Evolutionary conservation across 306 rosid genomes (phyloP).

Genomic region (Styphnolobium japonicum): DNA sequence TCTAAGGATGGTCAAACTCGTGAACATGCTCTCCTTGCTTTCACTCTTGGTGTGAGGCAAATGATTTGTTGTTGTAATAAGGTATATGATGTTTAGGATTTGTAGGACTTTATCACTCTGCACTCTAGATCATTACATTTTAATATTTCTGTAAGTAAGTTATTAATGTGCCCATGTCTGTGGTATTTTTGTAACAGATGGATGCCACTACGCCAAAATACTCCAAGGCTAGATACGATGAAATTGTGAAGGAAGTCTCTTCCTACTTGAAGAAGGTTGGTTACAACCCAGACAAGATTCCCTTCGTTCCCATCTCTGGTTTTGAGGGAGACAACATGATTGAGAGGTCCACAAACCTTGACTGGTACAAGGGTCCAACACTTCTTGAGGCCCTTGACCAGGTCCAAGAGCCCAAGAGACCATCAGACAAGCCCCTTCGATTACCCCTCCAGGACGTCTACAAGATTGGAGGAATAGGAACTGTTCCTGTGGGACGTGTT

Average conservation of each 20-base stretch:
- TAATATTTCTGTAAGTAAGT: too few species aligned
- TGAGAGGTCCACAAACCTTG: slow-evolving; percentile 86
- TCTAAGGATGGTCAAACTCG: slow-evolving; percentile 98
- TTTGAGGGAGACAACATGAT: slow-evolving; percentile 96
- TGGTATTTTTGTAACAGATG: slow-evolving; percentile 46
- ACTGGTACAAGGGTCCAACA: slow-evolving; percentile 98
- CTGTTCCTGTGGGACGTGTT: slow-evolving; percentile 95
- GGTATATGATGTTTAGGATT: slow-evolving; percentile 25
- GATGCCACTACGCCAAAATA: slow-evolving; percentile 91
- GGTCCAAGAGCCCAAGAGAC: slow-evolving; percentile 81
- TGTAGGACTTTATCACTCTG: not conserved
- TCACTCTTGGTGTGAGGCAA: slow-evolving; percentile 91
- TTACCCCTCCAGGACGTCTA: slow-evolving; percentile 95
- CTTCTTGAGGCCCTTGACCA: slow-evolving; percentile 86
- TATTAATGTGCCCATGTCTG: not conserved
- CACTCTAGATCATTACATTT: too few species aligned
- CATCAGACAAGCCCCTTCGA: slow-evolving; percentile 85
- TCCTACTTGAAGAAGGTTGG: slow-evolving; percentile 93
- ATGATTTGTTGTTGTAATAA: slow-evolving; percentile 96
- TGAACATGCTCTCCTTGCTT: slow-evolving; percentile 91
- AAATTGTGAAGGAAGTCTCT: slow-evolving; percentile 90
- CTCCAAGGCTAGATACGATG: slow-evolving; percentile 86
- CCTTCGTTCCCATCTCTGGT: slow-evolving; percentile 92
- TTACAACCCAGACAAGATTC: slow-evolving; percentile 80
- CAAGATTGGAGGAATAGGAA: slow-evolving; percentile 97